These are phyloP conservation scores for Knufia petricola DNA, from an alignment of 2,329 filamentous ascomycete genomes.

Conservation along the genomic window DNA sequence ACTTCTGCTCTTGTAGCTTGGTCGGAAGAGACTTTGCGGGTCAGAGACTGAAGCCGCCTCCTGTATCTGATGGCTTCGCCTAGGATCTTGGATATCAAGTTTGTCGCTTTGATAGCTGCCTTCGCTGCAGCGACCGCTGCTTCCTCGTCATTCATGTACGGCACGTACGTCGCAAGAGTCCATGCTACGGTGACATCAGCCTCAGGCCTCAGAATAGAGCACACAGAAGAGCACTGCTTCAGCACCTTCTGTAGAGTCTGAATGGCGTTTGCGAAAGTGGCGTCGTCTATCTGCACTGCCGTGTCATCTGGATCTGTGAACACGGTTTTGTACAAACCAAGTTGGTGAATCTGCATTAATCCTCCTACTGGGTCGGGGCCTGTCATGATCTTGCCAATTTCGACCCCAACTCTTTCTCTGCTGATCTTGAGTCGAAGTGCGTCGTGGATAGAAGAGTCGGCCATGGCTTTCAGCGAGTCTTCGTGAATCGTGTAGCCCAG, in stretches of 20 bases:
- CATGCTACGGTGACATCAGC: slow-evolving; percentile 19
- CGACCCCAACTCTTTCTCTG: slow-evolving; percentile 75
- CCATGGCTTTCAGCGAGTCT: slow-evolving; percentile 63
- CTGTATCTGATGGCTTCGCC: slow-evolving; percentile 20
- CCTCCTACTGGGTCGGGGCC: slow-evolving; percentile 37
- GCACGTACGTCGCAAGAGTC: slow-evolving; percentile 23
- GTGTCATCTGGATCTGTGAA: slow-evolving; percentile 18
- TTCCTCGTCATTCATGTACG: slow-evolving; percentile 12
- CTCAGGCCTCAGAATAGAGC: slow-evolving; percentile 14
- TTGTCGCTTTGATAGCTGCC: slow-evolving; percentile 24
- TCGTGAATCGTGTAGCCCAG: slow-evolving; percentile 69
- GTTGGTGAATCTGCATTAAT: slow-evolving; percentile 18
- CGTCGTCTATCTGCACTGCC: background rate
- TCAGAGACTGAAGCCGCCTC: slow-evolving; percentile 11
- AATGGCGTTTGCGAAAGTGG: slow-evolving; percentile 11
- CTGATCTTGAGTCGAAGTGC: slow-evolving; percentile 84
- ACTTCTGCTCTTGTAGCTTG: slow-evolving; percentile 19
- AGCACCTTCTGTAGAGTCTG: slow-evolving; percentile 13
- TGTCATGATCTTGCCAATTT: slow-evolving; percentile 84
- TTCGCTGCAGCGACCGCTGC: slow-evolving; percentile 19
- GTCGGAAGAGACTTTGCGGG: slow-evolving; percentile 12
- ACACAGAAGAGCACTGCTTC: slow-evolving; percentile 15
- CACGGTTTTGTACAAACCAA: slow-evolving; percentile 20
- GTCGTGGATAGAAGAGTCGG: slow-evolving; percentile 62
- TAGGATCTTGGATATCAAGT: slow-evolving; percentile 21